Percentiles rank a stretch among this genome's conserved stretches.
phyloP scores from a whole-genome alignment of 23 red algal genomes.

The Gracilaria gracilis region DNA sequence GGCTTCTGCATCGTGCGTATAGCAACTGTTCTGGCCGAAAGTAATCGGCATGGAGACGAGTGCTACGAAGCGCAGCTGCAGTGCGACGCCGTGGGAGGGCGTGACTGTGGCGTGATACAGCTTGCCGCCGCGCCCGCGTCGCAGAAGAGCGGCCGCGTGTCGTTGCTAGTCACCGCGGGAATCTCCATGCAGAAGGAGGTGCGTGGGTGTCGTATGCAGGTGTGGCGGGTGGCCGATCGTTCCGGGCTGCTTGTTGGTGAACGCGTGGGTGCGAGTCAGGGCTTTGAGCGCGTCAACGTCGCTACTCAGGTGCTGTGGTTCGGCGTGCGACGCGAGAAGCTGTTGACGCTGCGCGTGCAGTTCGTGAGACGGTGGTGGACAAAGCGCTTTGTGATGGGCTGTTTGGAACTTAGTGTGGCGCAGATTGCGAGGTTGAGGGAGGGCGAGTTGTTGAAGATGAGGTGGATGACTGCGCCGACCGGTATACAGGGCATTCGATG shows the following conservation, averaged over 20 bases:
- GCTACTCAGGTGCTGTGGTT: neutral
- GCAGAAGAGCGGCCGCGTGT: neutral
- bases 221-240: slow-evolving; percentile 17
- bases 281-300: slow-evolving; percentile 6
- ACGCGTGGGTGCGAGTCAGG: neutral
- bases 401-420: neutral
- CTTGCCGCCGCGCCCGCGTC: neutral
- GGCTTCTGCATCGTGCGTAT: slow-evolving; percentile 12
- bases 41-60: neutral
- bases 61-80: slow-evolving; percentile 22
- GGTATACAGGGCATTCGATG: slow-evolving; percentile 18
- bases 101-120: slow-evolving; percentile 25
- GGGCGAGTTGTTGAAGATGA: slow-evolving; percentile 37
- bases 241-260: neutral
- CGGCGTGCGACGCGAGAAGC: neutral
- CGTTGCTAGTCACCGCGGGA: neutral
- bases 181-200: slow-evolving; percentile 15
- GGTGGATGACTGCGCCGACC: slow-evolving; percentile 10
- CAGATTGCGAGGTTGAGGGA: neutral
- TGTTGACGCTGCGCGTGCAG: neutral
- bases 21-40: neutral
- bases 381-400: slow-evolving; percentile 8
- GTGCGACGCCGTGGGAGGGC: neutral
- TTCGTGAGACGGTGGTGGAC: neutral
- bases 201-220: neutral